Conservation (phyloP, 495 filamentous ascomycete genomes). For the Penicillium dipodomyicola region DNA sequence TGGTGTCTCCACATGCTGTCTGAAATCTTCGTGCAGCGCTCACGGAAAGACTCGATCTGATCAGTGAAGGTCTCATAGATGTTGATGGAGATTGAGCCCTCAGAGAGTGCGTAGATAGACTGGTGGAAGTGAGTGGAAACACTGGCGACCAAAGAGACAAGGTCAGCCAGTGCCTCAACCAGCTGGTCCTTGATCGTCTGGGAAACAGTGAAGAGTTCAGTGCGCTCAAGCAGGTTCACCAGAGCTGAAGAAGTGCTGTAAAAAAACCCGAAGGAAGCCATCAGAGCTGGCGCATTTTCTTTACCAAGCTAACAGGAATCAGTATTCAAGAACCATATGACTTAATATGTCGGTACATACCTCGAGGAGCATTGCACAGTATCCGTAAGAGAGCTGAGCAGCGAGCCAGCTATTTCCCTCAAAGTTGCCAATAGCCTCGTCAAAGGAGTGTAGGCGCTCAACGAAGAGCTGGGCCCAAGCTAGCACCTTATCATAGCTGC, state of each 20-base stretch:
- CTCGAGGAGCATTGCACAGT: slow-evolving; percentile 39
- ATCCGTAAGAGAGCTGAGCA: slow-evolving; percentile 37
- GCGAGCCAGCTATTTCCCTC: slow-evolving; percentile 38
- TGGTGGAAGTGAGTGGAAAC: slow-evolving; percentile 31
- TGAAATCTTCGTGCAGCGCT: slow-evolving; percentile 27
- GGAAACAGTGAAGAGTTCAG: slow-evolving; percentile 30
- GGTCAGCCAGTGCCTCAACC: slow-evolving; percentile 27
- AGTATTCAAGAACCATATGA: neutral
- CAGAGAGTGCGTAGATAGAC: slow-evolving; percentile 16
- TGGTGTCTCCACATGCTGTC: slow-evolving; percentile 34
- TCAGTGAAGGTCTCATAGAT: slow-evolving; percentile 27
- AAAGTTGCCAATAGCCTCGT: slow-evolving; percentile 31
- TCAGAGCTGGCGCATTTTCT: slow-evolving; percentile 27
- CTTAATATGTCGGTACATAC: slow-evolving; percentile 16
- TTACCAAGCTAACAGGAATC: slow-evolving; percentile 23
- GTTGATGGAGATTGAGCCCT: slow-evolving; percentile 24
- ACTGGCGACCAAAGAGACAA: slow-evolving; percentile 29
- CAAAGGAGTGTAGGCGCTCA: slow-evolving; percentile 36
- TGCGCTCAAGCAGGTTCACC: slow-evolving; percentile 27
- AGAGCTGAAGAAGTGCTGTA: slow-evolving; percentile 25
- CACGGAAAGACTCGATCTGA: slow-evolving; percentile 27
- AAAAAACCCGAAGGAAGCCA: slow-evolving; percentile 29
- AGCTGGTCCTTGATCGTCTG: slow-evolving; percentile 34
- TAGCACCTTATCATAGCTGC: slow-evolving; percentile 39
- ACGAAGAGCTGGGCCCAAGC: slow-evolving; percentile 34